phyloP scores from a whole-genome alignment of 108 stramenopile species.

The Nitzschia putrida region DNA sequence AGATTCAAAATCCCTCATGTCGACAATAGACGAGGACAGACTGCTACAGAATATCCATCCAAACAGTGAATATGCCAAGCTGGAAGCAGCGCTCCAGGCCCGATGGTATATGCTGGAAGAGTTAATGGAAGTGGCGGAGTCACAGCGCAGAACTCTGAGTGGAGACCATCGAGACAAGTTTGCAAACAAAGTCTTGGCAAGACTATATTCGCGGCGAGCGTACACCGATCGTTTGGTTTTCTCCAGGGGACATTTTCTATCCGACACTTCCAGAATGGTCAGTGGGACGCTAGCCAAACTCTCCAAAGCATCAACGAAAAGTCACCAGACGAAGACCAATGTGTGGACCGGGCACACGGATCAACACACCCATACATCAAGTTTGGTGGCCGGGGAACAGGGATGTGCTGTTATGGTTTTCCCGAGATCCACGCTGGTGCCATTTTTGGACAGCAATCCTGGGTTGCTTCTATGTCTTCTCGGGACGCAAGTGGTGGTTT shows the following conservation, averaged over 20 bases:
- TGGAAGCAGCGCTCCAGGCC: conserved; percentile 31
- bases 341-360: conserved; percentile 20
- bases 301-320: neutral
- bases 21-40: conserved; percentile 28
- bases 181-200: conserved; percentile 71
- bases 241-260: conserved; percentile 65
- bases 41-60: conserved; percentile 25
- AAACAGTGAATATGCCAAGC: conserved; percentile 33
- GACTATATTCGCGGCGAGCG: conserved; percentile 60
- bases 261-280: conserved; percentile 71
- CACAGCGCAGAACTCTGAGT: neutral
- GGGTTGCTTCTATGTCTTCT: conserved; percentile 66
- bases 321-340: conserved; percentile 5
- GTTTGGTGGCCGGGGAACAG: conserved; percentile 58
- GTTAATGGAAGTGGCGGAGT: conserved; percentile 15
- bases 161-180: conserved; percentile 45
- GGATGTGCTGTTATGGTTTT: conserved; percentile 68
- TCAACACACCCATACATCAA: conserved; percentile 50
- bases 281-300: conserved; percentile 48
- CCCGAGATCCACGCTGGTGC: conserved; percentile 58
- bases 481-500: conserved; percentile 71
- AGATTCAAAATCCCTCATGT: conserved; percentile 10
- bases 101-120: conserved; percentile 42
- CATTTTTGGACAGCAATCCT: conserved; percentile 70
- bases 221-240: conserved; percentile 64